Base-by-base conservation (phyloP, 225 moss, liverwort and hornwort species). In the Straminergon stramineum region DNA sequence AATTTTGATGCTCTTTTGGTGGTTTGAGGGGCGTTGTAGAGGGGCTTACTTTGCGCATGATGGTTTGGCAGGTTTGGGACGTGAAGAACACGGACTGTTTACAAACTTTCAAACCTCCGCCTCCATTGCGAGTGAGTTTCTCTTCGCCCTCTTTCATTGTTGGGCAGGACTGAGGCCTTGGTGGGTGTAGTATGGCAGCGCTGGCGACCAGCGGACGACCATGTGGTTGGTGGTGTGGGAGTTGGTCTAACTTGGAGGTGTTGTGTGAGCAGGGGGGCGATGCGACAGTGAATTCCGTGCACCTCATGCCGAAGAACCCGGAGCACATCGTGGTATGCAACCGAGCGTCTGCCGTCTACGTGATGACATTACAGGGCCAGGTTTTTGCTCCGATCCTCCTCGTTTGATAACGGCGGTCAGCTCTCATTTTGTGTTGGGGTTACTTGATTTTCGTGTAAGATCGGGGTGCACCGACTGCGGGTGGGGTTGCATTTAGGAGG, bases 321-420 rank as follows among this genome's bases (percentile, higher is more conserved):
- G 97, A 97, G 88, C 97, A 97, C 53, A 96, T 97, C 81, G 94
- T 97, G 67, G 97, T 97, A 11, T 97, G 96, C 88, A 97, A 96
- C 41, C 94, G 99, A 91, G 96, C 99, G 41, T 99, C 99, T 75
- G 96, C 99, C 53, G 94, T 99, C 75, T 99, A 97, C 74, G 93
- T 97, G 73, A 99, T 99, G 99, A 99, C 97, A 15, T 84, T 99
- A 69, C 97, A 99, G 94, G 99, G 99, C 92, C 99, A 99, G 97
- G 99, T 99, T 52, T 60, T 74, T 78, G 56, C 84, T 87, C 61
- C 78, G 69, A 75, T 88, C 65, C 74, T 45, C 7, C 19, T 57
- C 61, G 28, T 39, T 12, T 23, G 28, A 48, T 28, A 22, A 28
- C 20, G 6, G 56, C 58, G 28, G 32, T n/a, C 6, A 53, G 37